Evolutionary conservation across 352 stramenopile genomes (phyloP), one percentile per base, ranked within the genome.

Genomic region (Phytophthora pseudosyringae): DNA sequence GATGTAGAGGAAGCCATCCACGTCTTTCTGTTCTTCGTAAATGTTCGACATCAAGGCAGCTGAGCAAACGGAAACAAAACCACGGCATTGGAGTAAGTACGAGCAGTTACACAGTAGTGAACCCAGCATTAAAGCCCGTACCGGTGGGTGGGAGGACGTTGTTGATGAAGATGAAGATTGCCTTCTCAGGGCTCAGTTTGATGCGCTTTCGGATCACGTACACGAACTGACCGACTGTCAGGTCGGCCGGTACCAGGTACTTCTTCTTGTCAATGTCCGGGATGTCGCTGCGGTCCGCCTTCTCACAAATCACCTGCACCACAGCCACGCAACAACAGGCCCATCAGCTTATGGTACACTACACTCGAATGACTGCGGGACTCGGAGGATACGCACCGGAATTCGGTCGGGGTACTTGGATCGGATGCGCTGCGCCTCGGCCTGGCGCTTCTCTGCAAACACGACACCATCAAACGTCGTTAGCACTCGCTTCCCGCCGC

Each of bases 191-290:
- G 54, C 94, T 97, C 59, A 99, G 77, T 83, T 99, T 99, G 76
- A 99, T 99, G 61, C 98, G 94, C 87, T 99, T 99, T 64, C 97
- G 95, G 76, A 99, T 99, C 40, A 99, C 97, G 76, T 99, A 99
- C 60, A 99, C 95, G 71, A 99, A 99, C 81, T 99, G 97, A 5
- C 98, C 98, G 7, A 99, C 96, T 43, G 96, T 99, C 65, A 99
- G 74, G 72, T 99, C 97, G 39, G 95, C 89, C 6, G 97, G 97
- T 48, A 99, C 97, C 45, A 99, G 80, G 77, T 99, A 99, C 84
- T 99, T 99, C 81, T 99, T 99, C 89, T 99, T 99, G 81, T 99
- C 97, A 89, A 99, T 99, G 71, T 99, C 97, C 21, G 97, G 97
- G 72, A 99, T 99, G 67, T 99, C 97, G 41, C 93, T 98, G 59